Evolutionary conservation across 139 green algal species (phyloP), one percentile per base, ranked within the genome.

Genomic region (Chlorokybus atmophyticus): DNA sequence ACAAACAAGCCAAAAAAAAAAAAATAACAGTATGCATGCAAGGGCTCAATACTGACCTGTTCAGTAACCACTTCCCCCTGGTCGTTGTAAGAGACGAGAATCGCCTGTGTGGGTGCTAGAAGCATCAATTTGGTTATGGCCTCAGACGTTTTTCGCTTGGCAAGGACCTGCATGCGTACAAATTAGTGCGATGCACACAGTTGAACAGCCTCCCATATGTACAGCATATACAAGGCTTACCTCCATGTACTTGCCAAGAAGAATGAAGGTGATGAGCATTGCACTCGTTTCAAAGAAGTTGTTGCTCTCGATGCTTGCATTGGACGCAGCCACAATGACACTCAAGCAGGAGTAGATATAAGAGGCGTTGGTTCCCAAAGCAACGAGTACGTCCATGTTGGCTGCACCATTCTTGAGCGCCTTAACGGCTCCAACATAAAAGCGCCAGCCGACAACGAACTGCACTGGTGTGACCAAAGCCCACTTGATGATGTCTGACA

Each of bases 311-410:
- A 52, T 44, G 19, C 25, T 26, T 10, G 53, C 17, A 1, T 52
- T n/a, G 29, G 82, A 56, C 48, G 77, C 73, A 63, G 86, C 77
- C 58, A 85, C 75, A 40, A 95, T 30, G 17, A 96, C 80, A 49
- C 67, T 78, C 61, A 91, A 80, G 58, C 87, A 53, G 19, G 73
- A 87, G 76, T 97, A 99, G 29, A 82, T 27, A 70, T 96, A 99
- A 2, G 78, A 77, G 28, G 87, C 85, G 51, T 85, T 90, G 38
- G 89, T 98, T 41, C 85, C 90, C 40, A 99, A 76, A 1, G 82
- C 81, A 4, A 99, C 84, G 24, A 99, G 79, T 31, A 98, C 75
- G 82, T 98, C 91, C 91, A 98, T 98, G 78, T 98, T 98, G 48
- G 90, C 88, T 23, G 68, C 74, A 26, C 83, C 72, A 24, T 66